Evolutionary conservation across 106 monocot species (phyloP), one percentile per base, ranked within the genome.

Genomic region (Apostasia ramifera): DNA sequence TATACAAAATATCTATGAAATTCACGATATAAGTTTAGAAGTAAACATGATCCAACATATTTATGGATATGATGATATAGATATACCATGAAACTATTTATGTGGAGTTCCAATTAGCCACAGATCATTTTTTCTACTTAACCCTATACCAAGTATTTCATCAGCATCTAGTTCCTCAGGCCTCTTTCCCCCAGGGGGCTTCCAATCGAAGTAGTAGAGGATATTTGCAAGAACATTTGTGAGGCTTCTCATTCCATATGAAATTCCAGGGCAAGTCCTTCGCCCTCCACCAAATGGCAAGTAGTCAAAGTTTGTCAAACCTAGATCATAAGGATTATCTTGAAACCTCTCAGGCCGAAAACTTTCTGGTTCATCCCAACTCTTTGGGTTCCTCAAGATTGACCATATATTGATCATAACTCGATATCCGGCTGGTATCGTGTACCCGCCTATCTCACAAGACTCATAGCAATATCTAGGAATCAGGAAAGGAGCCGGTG

Each of bases 331-430:
- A 3, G 40, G 10, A 4, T 9, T 49, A 2, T 66, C 65, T 26
- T 26, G 26, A 11, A 73, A 64, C n/a, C 65, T 55, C 54, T 73
- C 73, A 3, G 73, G 73, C 55, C 0, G 45, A 48, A 74, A 74
- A 40, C 41, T 59, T 15, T 74, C 74, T 2, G 74, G 2, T 8
- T 74, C 51, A 8, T 49, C 58, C 74, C 74, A 74, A 57, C 9
- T 49, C 39, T 38, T 12, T 12, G 66, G 64, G 43, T 79, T 69
- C 51, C 73, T 63, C 8, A 45, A 40, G 48, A 79, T 69, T 3
- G 69, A 74, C 79, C 69, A 69, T 7, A 7, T 26, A 14, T 74
- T 79, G 42, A 74, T 52, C 2, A 62, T 5, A 4, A 73, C 46
- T 44, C 63, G 12, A 14, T 55, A 57, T 14, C 61, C 47, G 6